Conservation (phyloP, 495 filamentous ascomycete genomes). For the Clohesyomyces aquaticus region DNA sequence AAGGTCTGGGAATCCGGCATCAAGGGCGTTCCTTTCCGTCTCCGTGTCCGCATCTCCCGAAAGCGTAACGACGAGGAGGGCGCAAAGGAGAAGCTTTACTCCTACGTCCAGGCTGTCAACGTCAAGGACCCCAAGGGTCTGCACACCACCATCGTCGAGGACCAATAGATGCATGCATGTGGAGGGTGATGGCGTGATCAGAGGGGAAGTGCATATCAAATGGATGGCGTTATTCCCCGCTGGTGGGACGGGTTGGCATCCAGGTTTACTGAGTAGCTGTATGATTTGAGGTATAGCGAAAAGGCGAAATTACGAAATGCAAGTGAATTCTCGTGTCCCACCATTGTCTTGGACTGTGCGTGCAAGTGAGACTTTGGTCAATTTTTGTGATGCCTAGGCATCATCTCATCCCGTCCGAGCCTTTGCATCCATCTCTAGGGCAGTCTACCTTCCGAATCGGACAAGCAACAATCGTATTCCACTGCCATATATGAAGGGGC, state of each 20-base stretch:
- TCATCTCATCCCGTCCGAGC: too few relatives aligned
- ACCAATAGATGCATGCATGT: conserved; percentile 40
- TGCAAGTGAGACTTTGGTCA: too few relatives aligned
- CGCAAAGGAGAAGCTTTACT: conserved; percentile 97
- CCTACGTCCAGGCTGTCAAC: conserved; percentile 98
- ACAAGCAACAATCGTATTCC: too few relatives aligned
- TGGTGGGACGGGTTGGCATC: neutral
- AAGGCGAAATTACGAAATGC: neutral
- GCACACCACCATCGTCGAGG: conserved; percentile 74
- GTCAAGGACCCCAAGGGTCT: conserved; percentile 99
- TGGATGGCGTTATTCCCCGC: neutral
- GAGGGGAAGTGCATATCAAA: neutral
- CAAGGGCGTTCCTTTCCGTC: conserved; percentile 95
- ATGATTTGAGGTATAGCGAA: neutral
- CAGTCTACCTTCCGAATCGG: too few relatives aligned
- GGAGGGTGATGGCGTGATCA: neutral
- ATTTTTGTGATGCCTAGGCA: too few relatives aligned
- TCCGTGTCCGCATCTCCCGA: conserved; percentile 96
- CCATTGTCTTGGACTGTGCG: too few relatives aligned
- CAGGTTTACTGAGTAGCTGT: neutral
- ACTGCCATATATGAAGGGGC: too few relatives aligned
- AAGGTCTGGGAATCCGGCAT: conserved; percentile 99
- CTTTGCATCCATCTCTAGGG: too few relatives aligned
- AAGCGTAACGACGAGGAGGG: conserved; percentile 99
- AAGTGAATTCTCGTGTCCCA: neutral